Conservation (phyloP, 768 basidiomycete genomes). For the Panaeolus papilionaceus region DNA sequence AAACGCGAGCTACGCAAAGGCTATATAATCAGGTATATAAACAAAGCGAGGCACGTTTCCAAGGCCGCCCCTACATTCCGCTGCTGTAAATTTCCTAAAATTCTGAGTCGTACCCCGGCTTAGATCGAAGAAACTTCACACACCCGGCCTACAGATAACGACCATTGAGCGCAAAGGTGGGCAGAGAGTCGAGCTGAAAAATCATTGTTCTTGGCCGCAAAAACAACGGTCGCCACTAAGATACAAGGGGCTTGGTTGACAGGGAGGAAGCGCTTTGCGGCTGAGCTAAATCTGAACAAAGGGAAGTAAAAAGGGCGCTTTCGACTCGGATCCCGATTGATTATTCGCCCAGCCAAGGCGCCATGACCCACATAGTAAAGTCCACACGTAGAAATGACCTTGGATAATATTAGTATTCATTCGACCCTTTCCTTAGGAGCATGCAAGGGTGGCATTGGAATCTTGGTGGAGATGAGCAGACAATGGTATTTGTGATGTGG, state of each 20-base stretch:
- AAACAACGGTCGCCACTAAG: conserved; percentile 1
- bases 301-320: not conserved
- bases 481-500: not conserved
- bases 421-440: not conserved
- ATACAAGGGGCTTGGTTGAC: not conserved
- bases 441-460: not conserved
- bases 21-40: not conserved
- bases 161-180: not conserved
- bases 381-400: not conserved
- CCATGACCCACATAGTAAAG: not conserved
- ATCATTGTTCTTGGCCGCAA: conserved; percentile 2
- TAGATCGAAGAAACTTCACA: not conserved
- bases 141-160: not conserved
- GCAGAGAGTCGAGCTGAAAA: not conserved
- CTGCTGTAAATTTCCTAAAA: not conserved
- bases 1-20: conserved; percentile 9
- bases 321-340: not conserved
- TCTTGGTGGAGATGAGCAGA: conserved; percentile 5
- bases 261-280: not conserved
- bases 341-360: not conserved
- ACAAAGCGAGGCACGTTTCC: conserved; percentile 14
- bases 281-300: conserved; percentile 1
- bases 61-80: conserved; percentile 2
- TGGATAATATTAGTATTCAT: not conserved
- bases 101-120: not conserved